Evolutionary conservation across 306 rosid genomes (phyloP), one percentile per base, ranked within the genome.

Genomic region (Luffa aegyptiaca): DNA sequence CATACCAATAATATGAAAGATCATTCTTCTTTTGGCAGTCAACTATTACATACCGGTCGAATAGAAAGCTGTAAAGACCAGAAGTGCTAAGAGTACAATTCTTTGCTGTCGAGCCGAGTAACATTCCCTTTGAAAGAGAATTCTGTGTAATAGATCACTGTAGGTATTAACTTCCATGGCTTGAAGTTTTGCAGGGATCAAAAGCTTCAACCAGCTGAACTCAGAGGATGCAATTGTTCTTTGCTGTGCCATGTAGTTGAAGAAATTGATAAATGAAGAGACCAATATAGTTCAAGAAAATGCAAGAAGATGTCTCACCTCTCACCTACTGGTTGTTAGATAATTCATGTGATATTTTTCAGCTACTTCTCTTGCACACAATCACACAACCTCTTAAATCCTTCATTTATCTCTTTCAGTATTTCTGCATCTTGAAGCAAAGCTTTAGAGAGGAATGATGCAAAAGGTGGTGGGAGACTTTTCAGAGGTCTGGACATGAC

Each of bases 371-470:
- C 41, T 71, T 42, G 2, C 39, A 73, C 59, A 73, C 77, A 73
- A 49, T 20, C 77, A 73, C 77, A 26, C 61, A 51, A 77, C 81
- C 52, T 75, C 53, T 80, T 17, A 68, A 42, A 44, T 76, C 51
- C 82, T 58, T 74, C 68, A 73, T 37, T 77, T 46, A 53, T 71
- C 39, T 42, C 17, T 75, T 81, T 8, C 53, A 42, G 52, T 65
- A 69, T 76, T 75, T 81, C 85, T 75, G 76, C 49, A 31, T 63
- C 84, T 72, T 81, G 59, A 83, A 74, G 84, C 76, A 81, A 83
- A 56, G 63, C 42, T 58, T 45, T 16, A 44, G 63, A 7, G 80
- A 49, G 62, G 10, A 51, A 79, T 59, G 74, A 79, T 66, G 76
- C 52, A 59, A 79, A 83, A 71, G 80, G 82, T 72, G 59, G 84